A percentile compares a stretch with the other conserved stretches of the same genome.
Conservation (phyloP, 2,329 filamentous ascomycete genomes). For the Hortaea sp. region DNA sequence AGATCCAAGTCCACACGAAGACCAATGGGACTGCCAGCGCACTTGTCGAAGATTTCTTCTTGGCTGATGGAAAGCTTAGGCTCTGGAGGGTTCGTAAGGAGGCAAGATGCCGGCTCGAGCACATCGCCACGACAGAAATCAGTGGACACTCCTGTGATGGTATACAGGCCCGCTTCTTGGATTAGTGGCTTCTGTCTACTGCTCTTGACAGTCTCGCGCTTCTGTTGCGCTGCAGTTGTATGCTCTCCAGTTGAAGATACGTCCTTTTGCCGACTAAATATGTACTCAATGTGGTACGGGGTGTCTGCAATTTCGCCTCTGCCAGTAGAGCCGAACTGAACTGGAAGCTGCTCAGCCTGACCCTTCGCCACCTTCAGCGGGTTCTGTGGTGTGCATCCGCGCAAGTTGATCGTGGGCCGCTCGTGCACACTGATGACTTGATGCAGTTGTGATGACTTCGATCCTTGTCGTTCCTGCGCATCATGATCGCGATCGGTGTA, state of each 20-base stretch:
- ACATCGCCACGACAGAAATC: slow-evolving; percentile 80
- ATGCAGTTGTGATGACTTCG: slow-evolving; percentile 47
- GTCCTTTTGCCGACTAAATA: slow-evolving; percentile 66
- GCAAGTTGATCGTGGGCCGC: slow-evolving; percentile 62
- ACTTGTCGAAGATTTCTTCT: slow-evolving; percentile 87
- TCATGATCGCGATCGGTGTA: slow-evolving; percentile 64
- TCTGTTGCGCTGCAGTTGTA: slow-evolving; percentile 47
- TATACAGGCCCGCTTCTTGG: slow-evolving; percentile 74
- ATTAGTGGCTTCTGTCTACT: slow-evolving; percentile 57
- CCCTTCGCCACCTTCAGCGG: slow-evolving; percentile 79
- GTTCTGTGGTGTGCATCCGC: slow-evolving; percentile 66
- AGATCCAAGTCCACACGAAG: slow-evolving; percentile 81
- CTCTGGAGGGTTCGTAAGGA: slow-evolving; percentile 82
- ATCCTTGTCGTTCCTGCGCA: slow-evolving; percentile 34
- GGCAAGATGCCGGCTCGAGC: slow-evolving; percentile 85
- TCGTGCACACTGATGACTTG: slow-evolving; percentile 81
- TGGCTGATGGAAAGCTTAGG: slow-evolving; percentile 64
- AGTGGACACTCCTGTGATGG: slow-evolving; percentile 67
- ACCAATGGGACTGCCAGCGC: slow-evolving; percentile 85
- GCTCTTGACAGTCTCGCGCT: slow-evolving; percentile 52
- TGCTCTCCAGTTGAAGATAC: slow-evolving; percentile 62
- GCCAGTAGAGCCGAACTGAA: slow-evolving; percentile 57
- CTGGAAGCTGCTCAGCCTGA: slow-evolving; percentile 55
- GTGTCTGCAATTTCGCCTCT: slow-evolving; percentile 48
- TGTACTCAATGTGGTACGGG: slow-evolving; percentile 65